A percentile compares a stretch with the other conserved stretches of the same genome.
Conservation (phyloP, 768 basidiomycete genomes). For the Punctularia strigosozonata region DNA sequence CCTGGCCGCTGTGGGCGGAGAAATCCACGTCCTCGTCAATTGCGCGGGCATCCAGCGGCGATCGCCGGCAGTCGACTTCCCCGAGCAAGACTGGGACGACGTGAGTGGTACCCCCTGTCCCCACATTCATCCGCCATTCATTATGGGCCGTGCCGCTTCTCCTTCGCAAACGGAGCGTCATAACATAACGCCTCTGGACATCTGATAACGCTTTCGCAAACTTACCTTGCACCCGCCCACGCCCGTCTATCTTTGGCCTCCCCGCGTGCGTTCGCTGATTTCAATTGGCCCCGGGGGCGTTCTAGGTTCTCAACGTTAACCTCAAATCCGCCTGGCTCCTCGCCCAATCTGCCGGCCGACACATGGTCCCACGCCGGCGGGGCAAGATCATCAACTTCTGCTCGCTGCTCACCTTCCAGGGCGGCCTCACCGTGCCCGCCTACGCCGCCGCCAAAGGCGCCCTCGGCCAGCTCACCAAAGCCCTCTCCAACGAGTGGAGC, state of each 20-base stretch:
- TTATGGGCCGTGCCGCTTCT: neutral
- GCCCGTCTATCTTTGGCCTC: neutral
- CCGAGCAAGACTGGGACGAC: conserved; percentile 62
- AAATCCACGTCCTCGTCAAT: conserved; percentile 56
- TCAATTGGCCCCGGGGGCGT: neutral
- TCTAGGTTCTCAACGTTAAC: conserved; percentile 75
- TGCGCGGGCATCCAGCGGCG: conserved; percentile 54
- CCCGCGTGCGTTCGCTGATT: neutral
- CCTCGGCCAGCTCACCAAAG: conserved; percentile 75
- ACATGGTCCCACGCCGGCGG: conserved; percentile 71
- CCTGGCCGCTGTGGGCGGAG: conserved; percentile 35
- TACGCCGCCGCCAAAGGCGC: conserved; percentile 90
- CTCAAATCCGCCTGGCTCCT: conserved; percentile 82
- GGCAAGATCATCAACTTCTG: conserved; percentile 66
- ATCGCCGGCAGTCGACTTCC: conserved; percentile 51
- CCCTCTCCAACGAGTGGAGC: conserved; percentile 91
- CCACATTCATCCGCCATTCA: conserved; percentile 4
- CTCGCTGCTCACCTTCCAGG: conserved; percentile 38
- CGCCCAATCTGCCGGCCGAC: conserved; percentile 74
- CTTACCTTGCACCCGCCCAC: neutral
- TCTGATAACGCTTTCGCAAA: too few relatives aligned
- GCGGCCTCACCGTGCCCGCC: conserved; percentile 69
- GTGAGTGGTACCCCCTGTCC: conserved; percentile 25
- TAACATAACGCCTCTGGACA: too few relatives aligned
- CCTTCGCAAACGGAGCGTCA: too few relatives aligned